Evolutionary conservation across 2,329 filamentous ascomycete species (phyloP).

Genomic region (Aspergillus tubingensis): DNA sequence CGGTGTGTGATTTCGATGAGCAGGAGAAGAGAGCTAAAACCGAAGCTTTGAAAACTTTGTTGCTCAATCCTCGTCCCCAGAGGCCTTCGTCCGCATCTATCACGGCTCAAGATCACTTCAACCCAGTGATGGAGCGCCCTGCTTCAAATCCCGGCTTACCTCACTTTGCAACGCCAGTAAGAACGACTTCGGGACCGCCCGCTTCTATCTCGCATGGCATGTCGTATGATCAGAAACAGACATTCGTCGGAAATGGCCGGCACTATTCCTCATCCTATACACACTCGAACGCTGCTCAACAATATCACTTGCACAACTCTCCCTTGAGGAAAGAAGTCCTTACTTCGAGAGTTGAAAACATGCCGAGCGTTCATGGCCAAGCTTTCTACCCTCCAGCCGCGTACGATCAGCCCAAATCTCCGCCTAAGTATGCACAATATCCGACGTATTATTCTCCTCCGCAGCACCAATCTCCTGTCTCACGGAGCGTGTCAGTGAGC

Average conservation of each 20-base stretch:
- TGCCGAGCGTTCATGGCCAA: slow-evolving; percentile 11
- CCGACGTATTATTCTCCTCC: slow-evolving; percentile 26
- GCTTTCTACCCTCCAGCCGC: slow-evolving; percentile 26
- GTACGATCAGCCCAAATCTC: slow-evolving; percentile 26
- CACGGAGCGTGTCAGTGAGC: slow-evolving; percentile 23
- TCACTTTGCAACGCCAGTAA: slow-evolving; percentile 35
- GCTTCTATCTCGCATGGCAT: slow-evolving; percentile 24
- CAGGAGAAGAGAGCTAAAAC: slow-evolving; percentile 46
- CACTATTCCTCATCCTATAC: slow-evolving; percentile 27
- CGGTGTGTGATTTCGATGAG: slow-evolving; percentile 35
- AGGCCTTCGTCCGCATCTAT: slow-evolving; percentile 36
- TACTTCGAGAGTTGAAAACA: slow-evolving; percentile 22
- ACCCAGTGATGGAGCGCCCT: slow-evolving; percentile 20
- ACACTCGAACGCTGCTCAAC: slow-evolving; percentile 25
- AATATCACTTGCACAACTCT: slow-evolving; percentile 32
- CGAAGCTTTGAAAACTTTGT: slow-evolving; percentile 47
- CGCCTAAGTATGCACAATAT: slow-evolving; percentile 14
- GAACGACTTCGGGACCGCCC: slow-evolving; percentile 39
- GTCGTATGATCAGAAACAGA: slow-evolving; percentile 20
- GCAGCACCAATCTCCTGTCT: slow-evolving; percentile 25
- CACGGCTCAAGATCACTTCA: slow-evolving; percentile 24
- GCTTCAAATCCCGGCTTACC: slow-evolving; percentile 24
- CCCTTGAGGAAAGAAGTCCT: slow-evolving; percentile 36
- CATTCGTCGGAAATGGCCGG: slow-evolving; percentile 18
- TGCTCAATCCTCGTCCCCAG: slow-evolving; percentile 46